Percentiles rank a stretch among this genome's conserved stretches.
phyloP scores from a whole-genome alignment of 768 basidiomycete species.

The Dacryopinax primogenitus region DNA sequence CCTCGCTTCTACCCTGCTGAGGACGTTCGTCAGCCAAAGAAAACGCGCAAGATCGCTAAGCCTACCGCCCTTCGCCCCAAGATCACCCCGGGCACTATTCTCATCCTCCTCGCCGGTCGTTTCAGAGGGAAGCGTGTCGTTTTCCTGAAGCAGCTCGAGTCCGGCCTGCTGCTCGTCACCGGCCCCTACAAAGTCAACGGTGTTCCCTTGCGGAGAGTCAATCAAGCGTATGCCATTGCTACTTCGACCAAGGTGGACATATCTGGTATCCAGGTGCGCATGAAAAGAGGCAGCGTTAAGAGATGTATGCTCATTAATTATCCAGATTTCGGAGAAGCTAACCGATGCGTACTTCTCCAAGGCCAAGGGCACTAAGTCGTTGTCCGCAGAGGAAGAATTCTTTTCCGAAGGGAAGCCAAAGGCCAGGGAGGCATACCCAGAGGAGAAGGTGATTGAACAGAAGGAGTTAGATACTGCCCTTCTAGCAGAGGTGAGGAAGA shows the following conservation, averaged over 20 bases:
- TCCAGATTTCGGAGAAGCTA: slow-evolving; percentile 74
- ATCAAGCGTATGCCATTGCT: slow-evolving; percentile 97
- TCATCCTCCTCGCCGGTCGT: slow-evolving; percentile 94
- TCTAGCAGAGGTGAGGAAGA: slow-evolving; percentile 76
- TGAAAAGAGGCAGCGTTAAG: neutral
- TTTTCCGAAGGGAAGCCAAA: slow-evolving; percentile 89
- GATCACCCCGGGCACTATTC: slow-evolving; percentile 86
- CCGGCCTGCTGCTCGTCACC: slow-evolving; percentile 86
- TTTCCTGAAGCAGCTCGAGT: slow-evolving; percentile 88
- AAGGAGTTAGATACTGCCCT: slow-evolving; percentile 72
- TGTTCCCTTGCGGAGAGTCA: slow-evolving; percentile 92
- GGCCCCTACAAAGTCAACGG: slow-evolving; percentile 98
- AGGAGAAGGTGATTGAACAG: slow-evolving; percentile 80
- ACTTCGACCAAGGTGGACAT: slow-evolving; percentile 91
- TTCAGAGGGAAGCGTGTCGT: slow-evolving; percentile 98
- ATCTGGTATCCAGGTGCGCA: slow-evolving; percentile 53
- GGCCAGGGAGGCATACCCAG: slow-evolving; percentile 73
- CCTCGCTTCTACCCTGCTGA: slow-evolving; percentile 91
- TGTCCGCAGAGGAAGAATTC: slow-evolving; percentile 92
- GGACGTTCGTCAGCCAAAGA: slow-evolving; percentile 82
- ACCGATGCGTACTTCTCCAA: slow-evolving; percentile 92
- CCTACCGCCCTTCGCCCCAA: slow-evolving; percentile 65
- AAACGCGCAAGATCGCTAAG: slow-evolving; percentile 75
- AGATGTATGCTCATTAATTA: neutral
- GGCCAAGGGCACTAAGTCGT: slow-evolving; percentile 48